Percentiles rank a stretch among this genome's conserved stretches.
Conservation (phyloP, 208 protist species). For the Wallacemonas sp. region DNA sequence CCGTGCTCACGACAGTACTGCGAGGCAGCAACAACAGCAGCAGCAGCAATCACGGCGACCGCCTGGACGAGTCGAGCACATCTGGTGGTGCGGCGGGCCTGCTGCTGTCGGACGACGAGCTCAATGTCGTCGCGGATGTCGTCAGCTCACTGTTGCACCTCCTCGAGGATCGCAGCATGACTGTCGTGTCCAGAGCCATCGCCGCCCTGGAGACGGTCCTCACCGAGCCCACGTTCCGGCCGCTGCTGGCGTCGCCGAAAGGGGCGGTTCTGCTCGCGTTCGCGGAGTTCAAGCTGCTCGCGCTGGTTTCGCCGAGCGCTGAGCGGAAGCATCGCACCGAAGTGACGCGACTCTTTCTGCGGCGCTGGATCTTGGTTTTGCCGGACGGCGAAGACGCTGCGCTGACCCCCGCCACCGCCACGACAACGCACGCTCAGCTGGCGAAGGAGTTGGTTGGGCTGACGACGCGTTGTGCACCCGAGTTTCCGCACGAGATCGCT, state of each 20-base stretch:
- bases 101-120: neutral
- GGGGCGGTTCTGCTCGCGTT: constrained; percentile 53
- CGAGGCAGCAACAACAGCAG: neutral
- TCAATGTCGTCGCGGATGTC: constrained; percentile 43
- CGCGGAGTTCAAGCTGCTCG: constrained; percentile 67
- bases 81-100: neutral
- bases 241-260: constrained; percentile 33
- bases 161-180: constrained; percentile 65
- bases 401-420: constrained; percentile 18
- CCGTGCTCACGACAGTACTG: constrained; percentile 37
- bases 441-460: constrained; percentile 61
- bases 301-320: constrained; percentile 22
- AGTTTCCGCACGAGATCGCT: constrained; percentile 67
- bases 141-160: constrained; percentile 77
- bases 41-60: neutral
- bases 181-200: constrained; percentile 72
- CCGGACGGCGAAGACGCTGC: constrained; percentile 32
- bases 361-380: constrained; percentile 59
- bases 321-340: constrained; percentile 39
- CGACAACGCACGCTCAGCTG: constrained; percentile 33
- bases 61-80: neutral
- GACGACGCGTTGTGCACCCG: constrained; percentile 27
- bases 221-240: constrained; percentile 36
- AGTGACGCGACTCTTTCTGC: constrained; percentile 63
- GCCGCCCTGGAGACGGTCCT: constrained; percentile 69